Conservation (phyloP, 768 basidiomycete genomes). For the Hypholoma fasciculare region DNA sequence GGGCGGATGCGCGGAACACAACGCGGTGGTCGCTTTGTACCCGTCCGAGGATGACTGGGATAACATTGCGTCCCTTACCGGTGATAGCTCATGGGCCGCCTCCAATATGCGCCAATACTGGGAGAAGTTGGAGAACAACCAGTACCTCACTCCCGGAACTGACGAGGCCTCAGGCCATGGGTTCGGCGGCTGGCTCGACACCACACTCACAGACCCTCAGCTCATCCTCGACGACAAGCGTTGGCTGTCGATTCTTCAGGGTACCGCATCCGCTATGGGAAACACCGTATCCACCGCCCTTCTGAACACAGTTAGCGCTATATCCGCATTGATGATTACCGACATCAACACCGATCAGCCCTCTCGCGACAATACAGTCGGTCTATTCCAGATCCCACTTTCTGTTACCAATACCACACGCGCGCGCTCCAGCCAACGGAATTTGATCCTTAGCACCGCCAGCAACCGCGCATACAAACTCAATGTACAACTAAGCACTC, state of each 20-base stretch:
- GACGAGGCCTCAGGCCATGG: neutral
- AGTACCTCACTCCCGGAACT: neutral
- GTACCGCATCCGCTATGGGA: neutral
- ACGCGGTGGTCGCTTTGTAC: constrained; percentile 8
- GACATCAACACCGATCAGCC: neutral
- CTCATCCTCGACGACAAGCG: neutral
- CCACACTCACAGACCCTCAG: neutral
- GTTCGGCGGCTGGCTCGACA: neutral
- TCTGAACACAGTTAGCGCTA: neutral
- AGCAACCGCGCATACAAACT: neutral
- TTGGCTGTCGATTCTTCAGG: neutral
- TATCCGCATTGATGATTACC: neutral
- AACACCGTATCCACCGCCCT: neutral
- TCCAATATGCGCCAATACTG: neutral
- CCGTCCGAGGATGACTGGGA: constrained; percentile 10
- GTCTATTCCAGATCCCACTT: neutral
- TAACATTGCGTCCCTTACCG: neutral
- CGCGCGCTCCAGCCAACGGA: neutral
- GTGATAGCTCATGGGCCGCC: neutral
- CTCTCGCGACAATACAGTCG: neutral
- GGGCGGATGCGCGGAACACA: constrained; percentile 11
- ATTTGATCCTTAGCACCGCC: neutral
- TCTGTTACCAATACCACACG: neutral
- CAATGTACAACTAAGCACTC: neutral
- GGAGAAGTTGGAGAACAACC: neutral